These are phyloP conservation scores for Clarireedia sp. DNA, from an alignment of 2,329 filamentous ascomycete species.

Conservation along the genomic window DNA sequence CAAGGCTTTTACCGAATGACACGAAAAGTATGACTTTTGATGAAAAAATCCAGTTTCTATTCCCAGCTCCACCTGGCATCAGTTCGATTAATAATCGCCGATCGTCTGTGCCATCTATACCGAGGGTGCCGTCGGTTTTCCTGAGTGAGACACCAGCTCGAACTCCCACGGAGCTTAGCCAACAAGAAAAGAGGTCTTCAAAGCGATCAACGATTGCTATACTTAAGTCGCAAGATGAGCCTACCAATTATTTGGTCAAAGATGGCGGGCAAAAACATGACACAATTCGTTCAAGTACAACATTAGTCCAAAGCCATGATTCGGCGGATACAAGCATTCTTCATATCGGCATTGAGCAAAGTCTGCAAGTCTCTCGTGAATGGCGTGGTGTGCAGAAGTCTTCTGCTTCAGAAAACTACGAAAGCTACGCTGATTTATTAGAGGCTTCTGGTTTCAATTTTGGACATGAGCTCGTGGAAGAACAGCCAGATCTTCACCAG, in stretches of 20 bases:
- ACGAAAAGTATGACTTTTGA: constrained; percentile 52
- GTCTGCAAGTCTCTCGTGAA: neutral
- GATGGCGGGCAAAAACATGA: constrained; percentile 1
- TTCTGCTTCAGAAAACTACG: constrained; percentile 27
- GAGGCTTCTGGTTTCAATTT: constrained; percentile 32
- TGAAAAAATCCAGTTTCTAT: constrained; percentile 48
- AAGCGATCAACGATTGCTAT: constrained; percentile 25
- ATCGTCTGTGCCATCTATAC: constrained; percentile 40
- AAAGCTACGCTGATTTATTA: constrained; percentile 26
- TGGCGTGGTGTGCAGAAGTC: neutral
- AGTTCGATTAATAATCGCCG: constrained; percentile 27
- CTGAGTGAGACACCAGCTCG: constrained; percentile 19
- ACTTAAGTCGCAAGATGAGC: constrained; percentile 4
- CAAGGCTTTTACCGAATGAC: constrained; percentile 41
- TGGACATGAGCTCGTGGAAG: neutral
- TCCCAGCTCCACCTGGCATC: constrained; percentile 32
- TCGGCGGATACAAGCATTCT: constrained; percentile 2
- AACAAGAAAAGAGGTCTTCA: constrained; percentile 19
- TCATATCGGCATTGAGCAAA: constrained; percentile 27
- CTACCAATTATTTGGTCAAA: neutral
- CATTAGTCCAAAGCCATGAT: neutral
- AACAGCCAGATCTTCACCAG: neutral
- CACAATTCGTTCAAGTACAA: constrained; percentile 26
- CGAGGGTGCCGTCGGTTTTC: constrained; percentile 26
- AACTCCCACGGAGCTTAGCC: constrained; percentile 19